Base-by-base conservation (phyloP, 768 basidiomycete genomes). In the Infundibulicybe gibba region DNA sequence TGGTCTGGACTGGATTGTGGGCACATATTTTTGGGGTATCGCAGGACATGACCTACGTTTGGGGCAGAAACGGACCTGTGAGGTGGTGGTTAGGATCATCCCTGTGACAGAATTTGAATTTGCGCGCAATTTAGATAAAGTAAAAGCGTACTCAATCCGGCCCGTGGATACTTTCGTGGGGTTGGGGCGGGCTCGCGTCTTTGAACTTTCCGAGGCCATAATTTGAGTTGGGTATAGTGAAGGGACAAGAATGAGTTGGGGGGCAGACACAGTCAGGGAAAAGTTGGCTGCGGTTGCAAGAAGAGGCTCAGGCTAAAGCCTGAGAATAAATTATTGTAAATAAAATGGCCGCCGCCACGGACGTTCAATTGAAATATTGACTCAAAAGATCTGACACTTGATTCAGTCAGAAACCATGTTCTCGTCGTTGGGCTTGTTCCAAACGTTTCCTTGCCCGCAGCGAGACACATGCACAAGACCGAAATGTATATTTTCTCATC, bases 401-500 rank as follows among this genome's bases (percentile, higher is more conserved):
- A 34, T 10, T 20, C 33, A 41, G 21, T 35, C 45, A 40, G 38
- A 16, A 20, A 21, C 40, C 47, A 87, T 90, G 89, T 89, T 91
- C 60, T 74, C 83, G 21, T 66, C 75, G 3, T 60, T 76, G 4
- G 71, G 74, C 6, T 72, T 83, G 15, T 89, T 90, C 61, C 74
- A 71, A 19, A 61, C 66, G 4, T 54, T 84, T 10, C 60, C 74
- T 6, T 91, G 89, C 67, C 88, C 88, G 4, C 73, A 80, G 20
- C 56, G 45, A 46, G 41, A 57, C 2, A 48, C 61, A 33, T 90
- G 89, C 58, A 60, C 61, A 1, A 69, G 82, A 15, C 49, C 65
- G 6, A 58, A 67, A 31, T 93, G 90, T 61, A 52, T 87, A 13
- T 90, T 85, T 64, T 85, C 83, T 15, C 90, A 91, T 60, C 59